These are phyloP conservation scores for Cornus controversa DNA, from an alignment of 148 eudicot species.

Conservation along the genomic window DNA sequence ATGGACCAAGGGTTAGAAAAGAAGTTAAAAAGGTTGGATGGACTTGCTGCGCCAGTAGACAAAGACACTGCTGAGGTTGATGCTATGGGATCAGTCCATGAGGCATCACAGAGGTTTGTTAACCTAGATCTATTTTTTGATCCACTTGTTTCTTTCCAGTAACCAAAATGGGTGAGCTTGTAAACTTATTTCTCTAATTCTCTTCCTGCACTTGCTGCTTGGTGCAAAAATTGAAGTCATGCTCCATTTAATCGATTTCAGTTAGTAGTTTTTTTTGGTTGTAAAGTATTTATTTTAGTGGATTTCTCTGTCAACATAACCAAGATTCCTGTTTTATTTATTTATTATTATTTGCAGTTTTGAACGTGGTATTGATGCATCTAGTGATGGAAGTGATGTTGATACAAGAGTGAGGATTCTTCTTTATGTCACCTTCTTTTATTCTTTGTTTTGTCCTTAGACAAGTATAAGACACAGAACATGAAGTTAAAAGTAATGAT, in stretches of 20 bases:
- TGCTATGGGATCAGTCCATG: constrained; percentile 32
- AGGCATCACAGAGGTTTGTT: constrained; percentile 45
- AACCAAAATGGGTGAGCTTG: background rate
- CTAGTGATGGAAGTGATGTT: constrained; percentile 45
- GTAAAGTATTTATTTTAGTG: background rate
- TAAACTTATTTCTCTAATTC: background rate
- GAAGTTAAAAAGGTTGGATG: constrained; percentile 41
- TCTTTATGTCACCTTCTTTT: background rate
- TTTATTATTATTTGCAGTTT: constrained; percentile 27
- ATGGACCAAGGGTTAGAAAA: constrained; percentile 35
- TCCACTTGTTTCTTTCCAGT: background rate
- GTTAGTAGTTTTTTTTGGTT: no score
- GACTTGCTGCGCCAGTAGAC: constrained; percentile 24
- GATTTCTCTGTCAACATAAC: background rate
- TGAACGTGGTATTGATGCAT: constrained; percentile 50
- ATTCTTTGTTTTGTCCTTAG: background rate
- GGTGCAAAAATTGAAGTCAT: background rate
- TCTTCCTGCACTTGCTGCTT: background rate
- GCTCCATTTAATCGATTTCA: background rate
- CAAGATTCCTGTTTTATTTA: background rate
- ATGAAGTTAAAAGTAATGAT: background rate
- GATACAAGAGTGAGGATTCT: constrained; percentile 39
- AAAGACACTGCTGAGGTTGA: constrained; percentile 39
- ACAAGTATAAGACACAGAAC: background rate
- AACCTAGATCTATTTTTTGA: background rate